These are phyloP conservation scores for Delonix regia DNA, from an alignment of 306 rosid species.

Conservation along the genomic window DNA sequence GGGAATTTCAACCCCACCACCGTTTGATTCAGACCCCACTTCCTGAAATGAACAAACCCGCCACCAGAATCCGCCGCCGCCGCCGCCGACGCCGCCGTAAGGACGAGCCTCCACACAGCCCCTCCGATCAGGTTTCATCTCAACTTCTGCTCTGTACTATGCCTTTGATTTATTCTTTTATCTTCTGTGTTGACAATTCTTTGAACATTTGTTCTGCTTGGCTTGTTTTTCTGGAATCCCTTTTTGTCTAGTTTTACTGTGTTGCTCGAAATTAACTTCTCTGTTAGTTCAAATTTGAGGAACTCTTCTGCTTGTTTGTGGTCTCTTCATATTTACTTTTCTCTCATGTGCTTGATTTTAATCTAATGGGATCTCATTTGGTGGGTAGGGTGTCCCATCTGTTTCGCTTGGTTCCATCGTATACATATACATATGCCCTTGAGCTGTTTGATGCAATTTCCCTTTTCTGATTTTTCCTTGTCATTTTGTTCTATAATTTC, in stretches of 20 bases:
- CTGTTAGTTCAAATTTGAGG: constrained; percentile 11
- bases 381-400: constrained; percentile 28
- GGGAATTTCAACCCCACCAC: constrained; percentile 65
- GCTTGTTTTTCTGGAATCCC: not conserved
- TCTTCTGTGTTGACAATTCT: not conserved
- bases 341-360: not conserved
- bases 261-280: not conserved
- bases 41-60: constrained; percentile 44
- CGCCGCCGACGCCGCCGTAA: constrained; percentile 37
- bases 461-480: not conserved
- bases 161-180: not conserved
- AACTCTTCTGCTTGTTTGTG: constrained; percentile 17
- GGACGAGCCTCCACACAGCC: constrained; percentile 42
- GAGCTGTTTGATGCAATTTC: constrained; percentile 9
- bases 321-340: not conserved
- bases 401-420: constrained; percentile 32
- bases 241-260: not conserved
- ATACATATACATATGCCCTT: not conserved
- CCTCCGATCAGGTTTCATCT: constrained; percentile 49
- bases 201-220: not conserved
- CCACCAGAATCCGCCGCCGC: constrained; percentile 45
- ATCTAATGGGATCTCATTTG: constrained; percentile 31
- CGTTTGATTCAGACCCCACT: constrained; percentile 31
- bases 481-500: constrained; percentile 11
- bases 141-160: not conserved